A percentile compares a stretch with the other conserved stretches of the same genome.
phyloP scores from a whole-genome alignment of 345 rosid genomes.

The Rubroshorea leprosula region DNA sequence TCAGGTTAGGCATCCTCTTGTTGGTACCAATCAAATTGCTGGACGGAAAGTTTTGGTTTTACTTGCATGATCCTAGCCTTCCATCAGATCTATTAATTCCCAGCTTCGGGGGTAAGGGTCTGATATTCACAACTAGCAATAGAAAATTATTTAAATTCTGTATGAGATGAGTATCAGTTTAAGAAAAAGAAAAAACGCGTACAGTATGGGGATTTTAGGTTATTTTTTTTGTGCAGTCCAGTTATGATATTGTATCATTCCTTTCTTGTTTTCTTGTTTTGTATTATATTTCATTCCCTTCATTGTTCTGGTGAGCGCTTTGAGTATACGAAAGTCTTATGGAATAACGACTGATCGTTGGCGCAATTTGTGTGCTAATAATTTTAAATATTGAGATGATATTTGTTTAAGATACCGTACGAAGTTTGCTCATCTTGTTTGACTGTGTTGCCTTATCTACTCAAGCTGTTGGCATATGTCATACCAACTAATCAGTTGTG shows the following conservation, averaged over 20 bases:
- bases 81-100: conserved; percentile 1
- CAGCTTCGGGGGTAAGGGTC: conserved; percentile 7
- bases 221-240: conserved; percentile 6
- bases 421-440: too few species aligned
- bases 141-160: conserved; percentile 9
- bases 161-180: background rate
- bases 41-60: conserved; percentile 32
- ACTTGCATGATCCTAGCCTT: conserved; percentile 17
- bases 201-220: conserved; percentile 4
- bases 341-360: background rate
- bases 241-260: conserved; percentile 24
- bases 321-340: conserved; percentile 18
- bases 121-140: conserved; percentile 13
- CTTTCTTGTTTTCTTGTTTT: background rate
- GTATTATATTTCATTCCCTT: conserved; percentile 23
- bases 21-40: conserved; percentile 25
- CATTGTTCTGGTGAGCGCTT: conserved; percentile 17
- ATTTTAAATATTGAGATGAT: background rate
- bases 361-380: conserved; percentile 19
- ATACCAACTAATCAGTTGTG: too few species aligned
- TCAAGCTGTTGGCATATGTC: too few species aligned
- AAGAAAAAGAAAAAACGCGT: background rate
- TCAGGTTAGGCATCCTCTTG: conserved; percentile 31
- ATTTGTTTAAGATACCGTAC: too few species aligned
- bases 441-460: too few species aligned